These are phyloP conservation scores for Kluyveromyces dobzhanskii DNA, from an alignment of 805 yeast species.

Conservation along the genomic window DNA sequence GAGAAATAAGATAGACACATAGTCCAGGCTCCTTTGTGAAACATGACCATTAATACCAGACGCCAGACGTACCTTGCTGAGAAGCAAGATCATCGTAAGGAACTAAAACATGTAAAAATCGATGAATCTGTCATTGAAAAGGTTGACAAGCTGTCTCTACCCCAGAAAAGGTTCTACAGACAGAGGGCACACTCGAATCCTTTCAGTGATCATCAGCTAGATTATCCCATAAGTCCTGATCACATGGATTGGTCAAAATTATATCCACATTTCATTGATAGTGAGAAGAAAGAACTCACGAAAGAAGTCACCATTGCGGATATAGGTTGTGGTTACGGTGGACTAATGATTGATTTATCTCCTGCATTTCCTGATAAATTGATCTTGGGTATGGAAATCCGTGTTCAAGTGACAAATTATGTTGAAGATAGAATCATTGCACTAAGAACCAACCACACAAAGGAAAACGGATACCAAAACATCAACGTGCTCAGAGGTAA, in stretches of 20 bases:
- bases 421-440: conserved; percentile 95
- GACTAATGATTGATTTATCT: conserved; percentile 71
- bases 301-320: conserved; percentile 81
- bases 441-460: conserved; percentile 43
- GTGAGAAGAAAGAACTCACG: conserved; percentile 33
- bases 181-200: conserved; percentile 98
- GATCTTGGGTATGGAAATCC: conserved; percentile 92
- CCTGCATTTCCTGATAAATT: conserved; percentile 65
- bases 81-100: conserved; percentile 42
- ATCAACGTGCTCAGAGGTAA: conserved; percentile 88
- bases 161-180: conserved; percentile 80
- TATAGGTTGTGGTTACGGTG: conserved; percentile 97
- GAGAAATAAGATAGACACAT: too few species aligned
- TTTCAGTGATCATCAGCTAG: conserved; percentile 87
- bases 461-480: conserved; percentile 54
- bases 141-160: conserved; percentile 40
- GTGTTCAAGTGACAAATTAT: conserved; percentile 95
- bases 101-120: conserved; percentile 39
- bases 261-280: conserved; percentile 55
- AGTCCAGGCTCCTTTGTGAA: neutral
- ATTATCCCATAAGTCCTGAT: conserved; percentile 74
- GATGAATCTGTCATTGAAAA: conserved; percentile 26
- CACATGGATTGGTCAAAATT: conserved; percentile 80
- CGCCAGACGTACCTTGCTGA: conserved; percentile 36
- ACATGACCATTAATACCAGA: conserved; percentile 13